A percentile compares a stretch with the other conserved stretches of the same genome.
These are phyloP conservation scores for Jamesozyma jinghongensis DNA, from an alignment of 805 yeast genomes.

Conservation along the genomic window DNA sequence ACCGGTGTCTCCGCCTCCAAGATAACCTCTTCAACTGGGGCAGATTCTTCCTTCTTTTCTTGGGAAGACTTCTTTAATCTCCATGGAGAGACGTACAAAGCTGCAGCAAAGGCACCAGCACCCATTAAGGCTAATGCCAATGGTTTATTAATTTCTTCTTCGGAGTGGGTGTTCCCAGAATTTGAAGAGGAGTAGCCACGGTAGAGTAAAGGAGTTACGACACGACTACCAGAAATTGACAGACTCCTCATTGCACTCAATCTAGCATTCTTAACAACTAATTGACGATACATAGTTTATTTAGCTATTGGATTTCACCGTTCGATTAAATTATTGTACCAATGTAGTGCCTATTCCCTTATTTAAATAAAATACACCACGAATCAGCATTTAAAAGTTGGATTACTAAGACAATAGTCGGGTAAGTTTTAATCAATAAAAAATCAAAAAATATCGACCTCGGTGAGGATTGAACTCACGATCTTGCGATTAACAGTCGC, in stretches of 20 bases:
- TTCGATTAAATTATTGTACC: no score
- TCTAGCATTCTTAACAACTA: neutral
- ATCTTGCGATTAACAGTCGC: slow-evolving; percentile 59
- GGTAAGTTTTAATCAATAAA: no score
- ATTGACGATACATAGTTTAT: slow-evolving; percentile 2
- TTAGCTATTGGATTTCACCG: neutral
- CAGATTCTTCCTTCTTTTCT: neutral
- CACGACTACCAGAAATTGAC: neutral
- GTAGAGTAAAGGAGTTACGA: neutral
- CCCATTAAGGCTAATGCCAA: slow-evolving; percentile 1
- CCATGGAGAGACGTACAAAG: neutral
- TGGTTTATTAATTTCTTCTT: slow-evolving; percentile 1
- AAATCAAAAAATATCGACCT: slow-evolving; percentile 38
- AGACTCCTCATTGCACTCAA: neutral
- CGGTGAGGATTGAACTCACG: slow-evolving; percentile 55
- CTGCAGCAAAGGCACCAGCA: slow-evolving; percentile 1
- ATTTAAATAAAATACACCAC: no score
- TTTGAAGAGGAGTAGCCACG: slow-evolving; percentile 1
- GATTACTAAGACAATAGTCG: no score
- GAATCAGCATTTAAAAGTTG: no score
- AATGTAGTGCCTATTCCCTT: neutral
- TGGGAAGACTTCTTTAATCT: neutral
- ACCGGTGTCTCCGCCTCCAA: neutral
- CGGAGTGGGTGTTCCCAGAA: neutral
- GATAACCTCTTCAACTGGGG: neutral